Conservation (phyloP, 2,329 filamentous ascomycete genomes). For the Chaetomiaceae sp. region DNA sequence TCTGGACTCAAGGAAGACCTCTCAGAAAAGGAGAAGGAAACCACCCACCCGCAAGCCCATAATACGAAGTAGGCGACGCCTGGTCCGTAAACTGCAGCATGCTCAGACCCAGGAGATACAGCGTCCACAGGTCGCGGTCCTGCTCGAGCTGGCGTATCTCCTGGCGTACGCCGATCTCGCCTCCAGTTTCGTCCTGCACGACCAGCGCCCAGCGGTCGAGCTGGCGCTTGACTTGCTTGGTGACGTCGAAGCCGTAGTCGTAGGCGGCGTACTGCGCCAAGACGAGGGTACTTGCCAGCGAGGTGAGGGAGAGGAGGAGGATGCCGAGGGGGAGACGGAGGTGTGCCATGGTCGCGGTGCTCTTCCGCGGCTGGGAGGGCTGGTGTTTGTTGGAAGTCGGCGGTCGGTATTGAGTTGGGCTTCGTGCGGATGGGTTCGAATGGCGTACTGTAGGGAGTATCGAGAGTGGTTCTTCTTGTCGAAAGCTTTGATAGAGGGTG, state of each 20-base stretch:
- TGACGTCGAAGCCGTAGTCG: slow-evolving; percentile 47
- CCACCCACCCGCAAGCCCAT: slow-evolving; percentile 64
- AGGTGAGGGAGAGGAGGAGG: slow-evolving; percentile 2
- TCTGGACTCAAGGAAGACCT: too few species aligned
- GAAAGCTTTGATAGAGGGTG: too few species aligned
- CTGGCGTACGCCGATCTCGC: slow-evolving; percentile 45
- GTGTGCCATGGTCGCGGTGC: slow-evolving; percentile 13
- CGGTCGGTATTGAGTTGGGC: not conserved
- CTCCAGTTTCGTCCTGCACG: slow-evolving; percentile 38
- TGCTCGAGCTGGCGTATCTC: slow-evolving; percentile 65
- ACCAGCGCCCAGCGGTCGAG: slow-evolving; percentile 35
- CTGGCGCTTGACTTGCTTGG: slow-evolving; percentile 39
- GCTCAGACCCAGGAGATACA: slow-evolving; percentile 71
- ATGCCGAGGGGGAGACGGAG: slow-evolving; percentile 15
- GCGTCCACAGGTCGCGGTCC: slow-evolving; percentile 64
- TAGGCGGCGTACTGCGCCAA: slow-evolving; percentile 35
- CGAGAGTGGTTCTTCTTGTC: too few species aligned
- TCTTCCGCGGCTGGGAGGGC: not conserved
- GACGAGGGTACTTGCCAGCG: slow-evolving; percentile 13
- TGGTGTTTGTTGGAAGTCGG: not conserved
- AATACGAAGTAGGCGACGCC: slow-evolving; percentile 63
- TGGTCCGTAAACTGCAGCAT: slow-evolving; percentile 67
- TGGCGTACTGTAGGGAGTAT: too few species aligned
- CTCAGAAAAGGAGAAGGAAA: too few species aligned
- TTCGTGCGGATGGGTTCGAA: too few species aligned